Base-by-base conservation (phyloP, 2,329 filamentous ascomycete genomes). In the Alternaria ventricosa region DNA sequence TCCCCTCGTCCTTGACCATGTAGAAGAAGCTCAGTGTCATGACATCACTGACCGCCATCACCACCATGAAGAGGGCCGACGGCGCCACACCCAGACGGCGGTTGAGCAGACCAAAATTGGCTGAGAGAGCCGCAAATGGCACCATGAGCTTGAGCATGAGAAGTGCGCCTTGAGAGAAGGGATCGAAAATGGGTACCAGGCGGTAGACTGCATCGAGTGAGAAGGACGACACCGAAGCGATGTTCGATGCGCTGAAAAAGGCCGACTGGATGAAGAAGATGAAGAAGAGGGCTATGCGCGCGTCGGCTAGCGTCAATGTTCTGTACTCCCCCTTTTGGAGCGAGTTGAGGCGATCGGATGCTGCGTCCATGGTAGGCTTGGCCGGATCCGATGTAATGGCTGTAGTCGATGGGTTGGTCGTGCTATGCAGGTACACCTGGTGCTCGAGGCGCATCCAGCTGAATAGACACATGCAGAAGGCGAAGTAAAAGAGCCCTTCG, bases 21-120 rank as follows among this genome's bases (percentile, higher is more conserved):
- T 93, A 99, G 82, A 99, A 99, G 84, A 99, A 99, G 74, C 96
- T 93, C 56, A 99, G 85, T 4, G 96, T 98, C 78, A 98, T 86
- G 54, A 97, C 88, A 77, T 99, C 96, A 64, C 92, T 94, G 55
- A 96, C 88, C 1, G 75, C 92, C 88, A 97, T 97, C 55, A 97
- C 94, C 4, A 80, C 70, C 91, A 97, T 97, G 82, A 98, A 97
- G 5, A 99, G 83, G 6, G 94, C 93, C 43, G 92, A 94, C 0
- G 94, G 94, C 9, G 94, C 91, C 0, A 99, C 91, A 15, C 92
- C 91, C 0, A 99, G 84, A 7, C 91, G 84, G 71, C 89, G 90
- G 79, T 97, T 99, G 15, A 99, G 85, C 12, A 99, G 92, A 1
- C 95, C 96, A n/a, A 99, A 86, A 73, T 96, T 97, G 2, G 95